These are phyloP conservation scores for Metrosideros polymorpha DNA, from an alignment of 441 rosid species.

Conservation along the genomic window DNA sequence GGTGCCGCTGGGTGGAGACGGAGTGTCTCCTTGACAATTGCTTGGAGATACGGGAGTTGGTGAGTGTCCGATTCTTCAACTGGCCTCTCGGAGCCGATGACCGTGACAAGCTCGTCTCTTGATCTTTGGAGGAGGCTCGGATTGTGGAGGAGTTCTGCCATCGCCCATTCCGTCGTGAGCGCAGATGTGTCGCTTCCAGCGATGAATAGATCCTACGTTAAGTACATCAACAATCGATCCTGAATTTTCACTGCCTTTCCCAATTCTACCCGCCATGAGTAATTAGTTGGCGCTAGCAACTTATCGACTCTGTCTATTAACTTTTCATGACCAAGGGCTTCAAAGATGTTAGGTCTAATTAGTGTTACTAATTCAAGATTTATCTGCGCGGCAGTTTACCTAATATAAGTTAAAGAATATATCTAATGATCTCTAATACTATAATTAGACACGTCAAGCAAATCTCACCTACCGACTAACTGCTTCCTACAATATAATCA, in stretches of 20 bases:
- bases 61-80: constrained; percentile 9
- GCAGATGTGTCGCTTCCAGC: background rate
- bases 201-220: background rate
- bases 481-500: background rate
- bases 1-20: constrained; percentile 17
- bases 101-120: background rate
- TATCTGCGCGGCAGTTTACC: background rate
- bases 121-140: background rate
- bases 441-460: background rate
- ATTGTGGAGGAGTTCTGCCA: background rate
- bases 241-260: background rate
- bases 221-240: background rate
- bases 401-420: background rate
- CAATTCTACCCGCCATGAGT: background rate
- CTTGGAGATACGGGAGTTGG: constrained; percentile 3
- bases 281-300: background rate
- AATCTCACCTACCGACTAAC: background rate
- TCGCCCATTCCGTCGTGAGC: background rate
- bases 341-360: background rate
- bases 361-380: background rate
- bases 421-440: background rate
- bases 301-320: background rate
- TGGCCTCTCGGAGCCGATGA: background rate
- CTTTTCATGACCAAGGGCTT: background rate
- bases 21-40: constrained; percentile 11